phyloP scores from a whole-genome alignment of 148 eudicot species.

The Nepenthes mirabilis region DNA sequence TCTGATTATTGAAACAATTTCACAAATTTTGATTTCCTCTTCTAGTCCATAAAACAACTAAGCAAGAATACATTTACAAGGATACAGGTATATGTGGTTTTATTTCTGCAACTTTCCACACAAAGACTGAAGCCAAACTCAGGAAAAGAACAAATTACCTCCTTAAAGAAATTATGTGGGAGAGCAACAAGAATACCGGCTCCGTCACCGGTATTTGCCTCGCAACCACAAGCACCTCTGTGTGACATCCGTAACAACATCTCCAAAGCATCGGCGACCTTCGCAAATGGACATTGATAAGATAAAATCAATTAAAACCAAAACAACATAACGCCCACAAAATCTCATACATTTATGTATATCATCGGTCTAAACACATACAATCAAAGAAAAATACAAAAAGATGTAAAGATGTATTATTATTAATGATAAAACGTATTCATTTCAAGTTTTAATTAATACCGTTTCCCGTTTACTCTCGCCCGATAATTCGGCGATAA shows the following conservation, averaged over 20 bases:
- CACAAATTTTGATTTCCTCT: no score
- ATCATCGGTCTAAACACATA: no score
- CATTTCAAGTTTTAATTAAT: neutral
- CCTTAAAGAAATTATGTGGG: slow-evolving; percentile 78
- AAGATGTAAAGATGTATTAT: neutral
- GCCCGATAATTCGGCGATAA: slow-evolving; percentile 89
- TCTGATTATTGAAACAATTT: no score
- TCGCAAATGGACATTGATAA: neutral
- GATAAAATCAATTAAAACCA: neutral
- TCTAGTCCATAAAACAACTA: no score
- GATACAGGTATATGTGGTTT: no score
- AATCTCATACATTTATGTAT: no score
- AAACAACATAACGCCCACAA: neutral
- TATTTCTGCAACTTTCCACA: neutral
- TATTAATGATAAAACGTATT: neutral
- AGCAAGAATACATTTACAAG: neutral
- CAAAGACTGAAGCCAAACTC: neutral
- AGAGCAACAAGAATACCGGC: slow-evolving; percentile 95
- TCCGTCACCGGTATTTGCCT: slow-evolving; percentile 95
- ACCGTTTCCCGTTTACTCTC: slow-evolving; percentile 86
- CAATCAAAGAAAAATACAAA: no score
- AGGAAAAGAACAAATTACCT: slow-evolving; percentile 30
- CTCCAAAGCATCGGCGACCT: slow-evolving; percentile 93
- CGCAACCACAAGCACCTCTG: slow-evolving; percentile 99
- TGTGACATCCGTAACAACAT: slow-evolving; percentile 97